Conservation (phyloP, 495 filamentous ascomycete species). For the Parachaetomium inaequale region DNA sequence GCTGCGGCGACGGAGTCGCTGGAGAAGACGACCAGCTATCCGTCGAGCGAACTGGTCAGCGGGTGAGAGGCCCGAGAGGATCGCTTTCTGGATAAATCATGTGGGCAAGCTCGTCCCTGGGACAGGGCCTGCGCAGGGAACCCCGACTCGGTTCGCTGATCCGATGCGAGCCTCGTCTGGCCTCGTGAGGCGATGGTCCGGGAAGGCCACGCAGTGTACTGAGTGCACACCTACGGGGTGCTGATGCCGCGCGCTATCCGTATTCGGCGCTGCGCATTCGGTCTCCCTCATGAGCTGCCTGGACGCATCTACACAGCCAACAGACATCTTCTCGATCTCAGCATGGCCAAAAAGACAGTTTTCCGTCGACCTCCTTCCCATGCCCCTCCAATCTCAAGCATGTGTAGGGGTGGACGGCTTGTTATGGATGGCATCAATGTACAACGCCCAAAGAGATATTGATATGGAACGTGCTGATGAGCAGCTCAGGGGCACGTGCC, state of each 20-base stretch:
- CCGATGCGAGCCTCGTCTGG: not conserved
- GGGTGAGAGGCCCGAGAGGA: slow-evolving; percentile 9
- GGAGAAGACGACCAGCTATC: slow-evolving; percentile 28
- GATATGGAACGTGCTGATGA: not conserved
- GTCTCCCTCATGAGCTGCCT: not conserved
- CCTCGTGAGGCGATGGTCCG: not conserved
- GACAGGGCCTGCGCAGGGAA: not conserved
- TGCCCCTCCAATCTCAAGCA: too few species aligned
- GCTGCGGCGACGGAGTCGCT: slow-evolving; percentile 19
- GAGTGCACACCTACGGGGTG: not conserved
- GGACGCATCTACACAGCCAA: too few species aligned
- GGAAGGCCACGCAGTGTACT: not conserved
- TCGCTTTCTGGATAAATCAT: not conserved
- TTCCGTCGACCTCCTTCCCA: too few species aligned
- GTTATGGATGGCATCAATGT: not conserved
- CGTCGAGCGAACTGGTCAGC: slow-evolving; percentile 32
- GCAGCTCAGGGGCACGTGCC: not conserved
- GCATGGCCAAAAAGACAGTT: too few species aligned
- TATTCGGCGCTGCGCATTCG: too few species aligned
- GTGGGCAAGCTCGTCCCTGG: not conserved
- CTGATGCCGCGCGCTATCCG: not conserved
- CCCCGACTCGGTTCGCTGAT: not conserved
- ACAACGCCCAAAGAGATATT: not conserved
- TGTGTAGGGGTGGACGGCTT: not conserved
- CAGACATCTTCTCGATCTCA: too few species aligned